Evolutionary conservation across 768 basidiomycete genomes (phyloP).

Genomic region (Tulasnella sp.): DNA sequence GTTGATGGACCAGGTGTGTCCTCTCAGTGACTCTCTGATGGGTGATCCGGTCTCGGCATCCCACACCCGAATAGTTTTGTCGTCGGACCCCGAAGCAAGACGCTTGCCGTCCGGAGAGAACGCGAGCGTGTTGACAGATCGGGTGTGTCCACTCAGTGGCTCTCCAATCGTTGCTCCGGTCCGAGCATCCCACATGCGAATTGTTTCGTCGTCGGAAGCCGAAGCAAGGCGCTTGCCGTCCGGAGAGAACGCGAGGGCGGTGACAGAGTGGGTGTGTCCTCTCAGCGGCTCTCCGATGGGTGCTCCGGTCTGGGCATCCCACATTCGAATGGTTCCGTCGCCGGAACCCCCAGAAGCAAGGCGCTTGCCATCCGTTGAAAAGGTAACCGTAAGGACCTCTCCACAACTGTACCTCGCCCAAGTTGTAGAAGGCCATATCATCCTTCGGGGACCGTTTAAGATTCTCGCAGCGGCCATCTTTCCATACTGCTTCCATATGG

Average conservation of each 20-base stretch:
- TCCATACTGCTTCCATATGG: not conserved
- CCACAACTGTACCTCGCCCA: not conserved
- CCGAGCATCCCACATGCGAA: not conserved
- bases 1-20: conserved; percentile 24
- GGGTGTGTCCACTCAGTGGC: not conserved
- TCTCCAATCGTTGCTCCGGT: not conserved
- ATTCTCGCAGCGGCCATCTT: not conserved
- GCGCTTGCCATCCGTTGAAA: not conserved
- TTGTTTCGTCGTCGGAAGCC: not conserved
- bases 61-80: not conserved
- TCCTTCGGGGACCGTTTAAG: not conserved
- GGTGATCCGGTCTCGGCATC: not conserved
- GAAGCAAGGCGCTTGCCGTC: not conserved
- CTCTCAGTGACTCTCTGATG: not conserved
- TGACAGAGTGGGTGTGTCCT: not conserved
- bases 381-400: not conserved
- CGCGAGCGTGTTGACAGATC: not conserved
- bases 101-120: not conserved
- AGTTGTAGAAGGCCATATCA: not conserved
- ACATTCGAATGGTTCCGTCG: not conserved
- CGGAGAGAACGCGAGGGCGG: not conserved
- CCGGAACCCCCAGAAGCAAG: not conserved
- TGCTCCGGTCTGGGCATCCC: not conserved
- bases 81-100: not conserved
- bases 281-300: not conserved